These are phyloP conservation scores for Pleurotus sapidus DNA, from an alignment of 768 basidiomycete species.

Conservation along the genomic window DNA sequence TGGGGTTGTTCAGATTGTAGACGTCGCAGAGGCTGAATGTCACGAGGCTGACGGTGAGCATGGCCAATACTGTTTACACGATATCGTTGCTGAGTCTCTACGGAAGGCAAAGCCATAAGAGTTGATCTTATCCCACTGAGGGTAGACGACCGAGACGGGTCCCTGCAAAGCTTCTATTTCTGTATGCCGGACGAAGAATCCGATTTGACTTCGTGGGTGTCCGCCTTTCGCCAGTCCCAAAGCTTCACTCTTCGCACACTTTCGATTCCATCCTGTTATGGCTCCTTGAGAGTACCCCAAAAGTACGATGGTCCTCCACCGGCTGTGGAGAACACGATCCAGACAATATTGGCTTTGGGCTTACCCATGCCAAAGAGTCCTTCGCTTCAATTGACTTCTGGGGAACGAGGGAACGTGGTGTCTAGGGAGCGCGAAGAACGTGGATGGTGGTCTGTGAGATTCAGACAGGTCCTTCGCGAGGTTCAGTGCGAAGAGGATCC, in stretches of 20 bases:
- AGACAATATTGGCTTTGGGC: conserved; percentile 37
- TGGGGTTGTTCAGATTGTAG: conserved; percentile 50
- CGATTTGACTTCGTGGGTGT: conserved; percentile 35
- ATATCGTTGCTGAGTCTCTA: background rate
- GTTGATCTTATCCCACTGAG: conserved; percentile 1
- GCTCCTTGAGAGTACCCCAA: conserved; percentile 13
- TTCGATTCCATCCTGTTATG: conserved; percentile 22
- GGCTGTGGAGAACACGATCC: conserved; percentile 30
- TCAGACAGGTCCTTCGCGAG: conserved; percentile 61
- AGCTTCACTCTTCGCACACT: conserved; percentile 40
- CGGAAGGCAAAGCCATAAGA: too few species aligned
- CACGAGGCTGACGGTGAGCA: conserved; percentile 6
- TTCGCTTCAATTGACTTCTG: conserved; percentile 46
- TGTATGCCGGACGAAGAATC: conserved; percentile 12
- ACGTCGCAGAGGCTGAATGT: conserved; percentile 34
- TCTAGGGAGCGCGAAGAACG: conserved; percentile 64
- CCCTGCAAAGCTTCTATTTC: conserved; percentile 14
- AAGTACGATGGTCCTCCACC: conserved; percentile 21
- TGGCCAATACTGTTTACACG: background rate
- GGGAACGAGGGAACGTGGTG: conserved; percentile 12
- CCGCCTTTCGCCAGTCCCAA: conserved; percentile 52
- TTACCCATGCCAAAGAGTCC: conserved; percentile 72
- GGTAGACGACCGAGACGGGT: background rate
- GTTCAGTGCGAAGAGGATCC: conserved; percentile 33
- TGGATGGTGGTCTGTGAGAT: conserved; percentile 71